phyloP scores from a whole-genome alignment of 139 green algal species.

The Picochlorum sp. region DNA sequence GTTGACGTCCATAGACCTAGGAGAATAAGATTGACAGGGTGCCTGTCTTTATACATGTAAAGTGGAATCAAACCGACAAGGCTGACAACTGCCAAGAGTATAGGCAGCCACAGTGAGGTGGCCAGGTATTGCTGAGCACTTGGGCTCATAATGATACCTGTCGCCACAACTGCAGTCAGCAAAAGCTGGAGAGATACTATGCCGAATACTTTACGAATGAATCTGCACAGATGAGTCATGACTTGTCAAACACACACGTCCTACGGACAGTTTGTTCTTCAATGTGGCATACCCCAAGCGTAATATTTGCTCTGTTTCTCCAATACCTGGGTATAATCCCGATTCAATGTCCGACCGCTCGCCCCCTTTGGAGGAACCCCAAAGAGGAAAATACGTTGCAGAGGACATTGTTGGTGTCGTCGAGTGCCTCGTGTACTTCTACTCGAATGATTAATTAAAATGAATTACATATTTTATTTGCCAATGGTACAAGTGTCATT shows the following conservation, averaged over 20 bases:
- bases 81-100: constrained; percentile 16
- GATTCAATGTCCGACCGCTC: too few species aligned
- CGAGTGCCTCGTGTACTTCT: too few species aligned
- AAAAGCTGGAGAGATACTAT: constrained; percentile 45
- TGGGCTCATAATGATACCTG: constrained; percentile 26
- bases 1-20: constrained; percentile 29
- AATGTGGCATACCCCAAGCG: constrained; percentile 23
- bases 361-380: too few species aligned
- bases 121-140: constrained; percentile 25
- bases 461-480: too few species aligned
- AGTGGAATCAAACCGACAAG: constrained; percentile 5
- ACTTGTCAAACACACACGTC: background rate
- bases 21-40: constrained; percentile 57
- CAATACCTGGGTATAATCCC: constrained; percentile 30
- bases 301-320: constrained; percentile 33
- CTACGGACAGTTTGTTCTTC: background rate
- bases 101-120: constrained; percentile 14
- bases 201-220: constrained; percentile 57
- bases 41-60: constrained; percentile 44
- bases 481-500: too few species aligned
- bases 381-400: too few species aligned
- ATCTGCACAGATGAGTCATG: constrained; percentile 10
- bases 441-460: too few species aligned
- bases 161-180: constrained; percentile 32
- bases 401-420: too few species aligned